Percentiles rank a stretch among this genome's conserved stretches.
Evolutionary conservation across 192 early-diverging fungal species (phyloP).

Genomic region (Pecoramyces ruminantium): DNA sequence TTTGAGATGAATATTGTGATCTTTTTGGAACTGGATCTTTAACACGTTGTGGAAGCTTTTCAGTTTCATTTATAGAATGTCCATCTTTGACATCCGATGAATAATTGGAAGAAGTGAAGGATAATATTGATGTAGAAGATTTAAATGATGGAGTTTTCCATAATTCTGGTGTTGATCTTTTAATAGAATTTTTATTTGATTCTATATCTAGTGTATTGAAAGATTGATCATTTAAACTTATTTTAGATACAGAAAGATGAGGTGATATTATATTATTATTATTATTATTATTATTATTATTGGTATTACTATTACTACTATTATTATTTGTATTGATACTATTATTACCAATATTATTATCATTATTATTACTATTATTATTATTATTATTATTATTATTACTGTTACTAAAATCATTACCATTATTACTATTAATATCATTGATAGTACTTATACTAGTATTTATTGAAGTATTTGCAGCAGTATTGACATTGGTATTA

Average conservation of each 20-base stretch:
- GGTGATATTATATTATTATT: no score
- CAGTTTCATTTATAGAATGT: neutral
- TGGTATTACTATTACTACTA: neutral
- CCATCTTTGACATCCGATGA: neutral
- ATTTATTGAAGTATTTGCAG: no score
- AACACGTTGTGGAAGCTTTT: neutral
- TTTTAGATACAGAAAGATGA: neutral
- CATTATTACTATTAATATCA: no score
- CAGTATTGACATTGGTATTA: no score
- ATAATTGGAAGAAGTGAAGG: neutral
- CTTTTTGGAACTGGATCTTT: neutral
- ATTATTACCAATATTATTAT: neutral
- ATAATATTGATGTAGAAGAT: neutral
- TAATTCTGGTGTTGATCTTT: neutral
- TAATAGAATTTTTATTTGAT: neutral
- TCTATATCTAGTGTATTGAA: neutral
- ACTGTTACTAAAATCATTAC: no score
- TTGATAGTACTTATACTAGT: no score
- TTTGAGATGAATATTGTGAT: neutral
- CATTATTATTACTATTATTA: no score
- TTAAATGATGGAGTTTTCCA: neutral
- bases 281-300: no score
- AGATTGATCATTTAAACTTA: neutral
- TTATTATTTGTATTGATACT: neutral
- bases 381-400: no score